Percentiles rank a stretch among this genome's conserved stretches.
These are phyloP conservation scores for Noccaea caerulescens DNA, from an alignment of 345 rosid species.

Conservation along the genomic window DNA sequence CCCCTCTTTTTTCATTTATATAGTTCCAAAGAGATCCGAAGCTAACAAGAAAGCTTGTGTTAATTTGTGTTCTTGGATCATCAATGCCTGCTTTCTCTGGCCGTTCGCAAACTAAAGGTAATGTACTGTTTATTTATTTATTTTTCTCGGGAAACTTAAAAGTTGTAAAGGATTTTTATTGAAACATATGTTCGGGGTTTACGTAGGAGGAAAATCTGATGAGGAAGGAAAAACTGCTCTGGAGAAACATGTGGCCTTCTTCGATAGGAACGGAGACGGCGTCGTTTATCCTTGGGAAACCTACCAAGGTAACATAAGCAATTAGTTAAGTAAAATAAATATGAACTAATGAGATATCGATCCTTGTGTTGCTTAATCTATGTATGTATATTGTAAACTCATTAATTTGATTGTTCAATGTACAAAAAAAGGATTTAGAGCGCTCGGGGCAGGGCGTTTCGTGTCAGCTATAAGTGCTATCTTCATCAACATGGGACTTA, in stretches of 20 bases:
- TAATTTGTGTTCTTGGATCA: conserved; percentile 6
- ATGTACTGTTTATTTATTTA: not conserved
- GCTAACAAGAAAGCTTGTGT: conserved; percentile 15
- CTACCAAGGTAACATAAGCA: conserved; percentile 38
- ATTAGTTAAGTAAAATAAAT: not conserved
- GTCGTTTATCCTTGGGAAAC: conserved; percentile 45
- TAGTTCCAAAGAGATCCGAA: not conserved
- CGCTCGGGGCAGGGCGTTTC: conserved; percentile 51
- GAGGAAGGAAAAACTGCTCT: conserved; percentile 21
- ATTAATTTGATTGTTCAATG: not conserved
- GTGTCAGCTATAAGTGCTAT: conserved; percentile 40
- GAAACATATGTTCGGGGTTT: not conserved
- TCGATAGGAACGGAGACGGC: conserved; percentile 45
- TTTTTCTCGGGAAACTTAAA: not conserved
- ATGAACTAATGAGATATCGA: not conserved
- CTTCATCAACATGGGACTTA: conserved; percentile 55
- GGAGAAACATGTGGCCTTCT: conserved; percentile 46
- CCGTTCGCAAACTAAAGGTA: conserved; percentile 4
- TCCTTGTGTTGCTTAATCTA: conserved; percentile 16
- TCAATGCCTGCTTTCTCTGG: not conserved
- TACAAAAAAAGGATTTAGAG: conserved; percentile 54
- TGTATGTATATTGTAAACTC: not conserved
- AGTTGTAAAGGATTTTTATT: not conserved
- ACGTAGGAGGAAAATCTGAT: conserved; percentile 1
- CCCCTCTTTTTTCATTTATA: not conserved